Conservation (phyloP, 805 yeast genomes). For the Candida easanensis region DNA sequence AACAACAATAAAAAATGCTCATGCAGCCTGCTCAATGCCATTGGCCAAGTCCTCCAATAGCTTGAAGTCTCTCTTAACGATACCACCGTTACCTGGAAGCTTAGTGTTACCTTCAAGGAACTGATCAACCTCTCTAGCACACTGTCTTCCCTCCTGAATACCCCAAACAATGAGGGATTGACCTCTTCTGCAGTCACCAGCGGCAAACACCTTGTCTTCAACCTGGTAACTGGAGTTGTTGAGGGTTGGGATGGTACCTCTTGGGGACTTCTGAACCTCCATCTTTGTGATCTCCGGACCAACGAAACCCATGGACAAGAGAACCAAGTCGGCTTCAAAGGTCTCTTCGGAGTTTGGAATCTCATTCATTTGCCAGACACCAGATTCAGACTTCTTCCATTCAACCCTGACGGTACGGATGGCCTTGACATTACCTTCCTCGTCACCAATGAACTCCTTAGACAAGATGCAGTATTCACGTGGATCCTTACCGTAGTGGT, state of each 20-base stretch:
- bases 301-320: constrained; percentile 94
- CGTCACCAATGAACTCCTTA: constrained; percentile 94
- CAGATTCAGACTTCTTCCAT: constrained; percentile 93
- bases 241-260: constrained; percentile 74
- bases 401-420: constrained; percentile 96
- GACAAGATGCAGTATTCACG: constrained; percentile 95
- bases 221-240: constrained; percentile 66
- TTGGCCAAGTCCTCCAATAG: constrained; percentile 70
- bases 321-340: constrained; percentile 91
- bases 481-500: constrained; percentile 95
- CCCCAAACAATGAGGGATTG: constrained; percentile 99
- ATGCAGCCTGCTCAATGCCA: constrained; percentile 14
- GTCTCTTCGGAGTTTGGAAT: constrained; percentile 92
- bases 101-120: constrained; percentile 74
- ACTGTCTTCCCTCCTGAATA: constrained; percentile 98
- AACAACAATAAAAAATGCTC: constrained; percentile 4
- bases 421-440: constrained; percentile 90
- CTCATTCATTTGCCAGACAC: constrained; percentile 99
- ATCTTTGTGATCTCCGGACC: constrained; percentile 90
- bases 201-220: constrained; percentile 76
- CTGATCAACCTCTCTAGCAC: constrained; percentile 90
- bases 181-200: constrained; percentile 99
- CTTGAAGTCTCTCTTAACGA: constrained; percentile 79
- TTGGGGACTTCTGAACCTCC: constrained; percentile 60
- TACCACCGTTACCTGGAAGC: constrained; percentile 92